Evolutionary conservation across 257 asterid genomes (phyloP).

Genomic region (Gentiana dahurica): DNA sequence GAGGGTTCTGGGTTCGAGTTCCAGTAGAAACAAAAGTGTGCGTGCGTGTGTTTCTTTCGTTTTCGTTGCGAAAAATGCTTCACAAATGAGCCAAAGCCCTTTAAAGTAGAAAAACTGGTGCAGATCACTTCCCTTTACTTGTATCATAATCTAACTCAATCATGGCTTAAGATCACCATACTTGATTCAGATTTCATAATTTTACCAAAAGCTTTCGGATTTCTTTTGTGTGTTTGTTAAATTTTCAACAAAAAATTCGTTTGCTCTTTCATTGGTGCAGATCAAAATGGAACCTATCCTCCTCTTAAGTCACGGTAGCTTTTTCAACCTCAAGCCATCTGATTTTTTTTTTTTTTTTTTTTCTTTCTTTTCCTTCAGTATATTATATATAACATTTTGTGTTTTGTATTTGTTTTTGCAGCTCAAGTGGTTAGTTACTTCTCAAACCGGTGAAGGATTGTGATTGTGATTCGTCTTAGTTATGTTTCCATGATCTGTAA

Average conservation of each 20-base stretch:
- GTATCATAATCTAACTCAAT: too few species aligned
- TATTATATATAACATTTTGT: slow-evolving; percentile 18
- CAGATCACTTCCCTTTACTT: too few species aligned
- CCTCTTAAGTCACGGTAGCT: slow-evolving; percentile 53
- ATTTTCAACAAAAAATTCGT: neutral
- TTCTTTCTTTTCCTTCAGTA: neutral
- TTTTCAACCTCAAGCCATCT: slow-evolving; percentile 5
- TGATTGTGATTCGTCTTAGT: slow-evolving; percentile 3
- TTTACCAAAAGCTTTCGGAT: too few species aligned
- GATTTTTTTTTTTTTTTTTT: neutral
- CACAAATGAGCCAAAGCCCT: too few species aligned
- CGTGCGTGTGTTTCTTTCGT: too few species aligned
- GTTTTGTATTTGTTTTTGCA: slow-evolving; percentile 30
- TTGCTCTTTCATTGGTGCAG: slow-evolving; percentile 35
- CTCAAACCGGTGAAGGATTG: slow-evolving; percentile 12
- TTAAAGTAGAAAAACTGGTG: too few species aligned
- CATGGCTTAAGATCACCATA: too few species aligned
- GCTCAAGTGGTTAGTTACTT: slow-evolving; percentile 59
- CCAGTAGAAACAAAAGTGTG: too few species aligned
- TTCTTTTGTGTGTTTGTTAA: too few species aligned
- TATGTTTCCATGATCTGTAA: slow-evolving; percentile 12
- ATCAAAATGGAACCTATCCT: slow-evolving; percentile 74
- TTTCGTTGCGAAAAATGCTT: too few species aligned
- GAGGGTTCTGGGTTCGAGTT: too few species aligned
- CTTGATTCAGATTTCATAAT: too few species aligned